phyloP scores from a whole-genome alignment of 2,329 filamentous ascomycete species.

The Cyphellophora europaea region DNA sequence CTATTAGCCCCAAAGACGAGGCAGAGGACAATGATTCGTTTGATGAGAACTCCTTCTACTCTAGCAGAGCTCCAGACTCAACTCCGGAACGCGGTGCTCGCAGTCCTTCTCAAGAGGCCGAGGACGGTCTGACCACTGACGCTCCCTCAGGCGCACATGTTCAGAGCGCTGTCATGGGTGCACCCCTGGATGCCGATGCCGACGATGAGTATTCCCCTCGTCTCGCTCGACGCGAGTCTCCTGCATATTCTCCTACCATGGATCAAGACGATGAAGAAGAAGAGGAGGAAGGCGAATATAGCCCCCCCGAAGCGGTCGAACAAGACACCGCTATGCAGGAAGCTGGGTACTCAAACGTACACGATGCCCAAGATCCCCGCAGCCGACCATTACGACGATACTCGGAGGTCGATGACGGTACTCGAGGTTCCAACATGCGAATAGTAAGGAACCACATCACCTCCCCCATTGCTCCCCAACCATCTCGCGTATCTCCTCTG shows the following conservation, averaged over 20 bases:
- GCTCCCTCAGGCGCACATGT: constrained; percentile 12
- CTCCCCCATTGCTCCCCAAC: constrained; percentile 65
- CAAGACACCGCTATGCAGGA: constrained; percentile 20
- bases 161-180: constrained; percentile 17
- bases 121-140: constrained; percentile 25
- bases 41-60: constrained; percentile 93
- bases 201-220: constrained; percentile 5
- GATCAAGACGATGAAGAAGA: constrained; percentile 20
- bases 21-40: constrained; percentile 52
- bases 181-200: constrained; percentile 8
- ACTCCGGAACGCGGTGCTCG: constrained; percentile 37
- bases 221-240: constrained; percentile 2
- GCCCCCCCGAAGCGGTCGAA: constrained; percentile 32
- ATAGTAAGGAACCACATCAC: constrained; percentile 65
- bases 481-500: constrained; percentile 56
- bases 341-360: constrained; percentile 14
- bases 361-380: constrained; percentile 17
- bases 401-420: constrained; percentile 17
- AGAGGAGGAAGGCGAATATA: constrained; percentile 38
- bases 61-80: constrained; percentile 78
- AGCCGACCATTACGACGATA: constrained; percentile 18
- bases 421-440: constrained; percentile 39
- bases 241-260: constrained; percentile 2
- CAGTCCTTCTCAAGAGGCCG: constrained; percentile 15
- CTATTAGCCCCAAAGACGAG: constrained; percentile 48